Evolutionary conservation across 768 basidiomycete species (phyloP), one percentile per base, ranked within the genome.

Genomic region (Boletus coccyginus): DNA sequence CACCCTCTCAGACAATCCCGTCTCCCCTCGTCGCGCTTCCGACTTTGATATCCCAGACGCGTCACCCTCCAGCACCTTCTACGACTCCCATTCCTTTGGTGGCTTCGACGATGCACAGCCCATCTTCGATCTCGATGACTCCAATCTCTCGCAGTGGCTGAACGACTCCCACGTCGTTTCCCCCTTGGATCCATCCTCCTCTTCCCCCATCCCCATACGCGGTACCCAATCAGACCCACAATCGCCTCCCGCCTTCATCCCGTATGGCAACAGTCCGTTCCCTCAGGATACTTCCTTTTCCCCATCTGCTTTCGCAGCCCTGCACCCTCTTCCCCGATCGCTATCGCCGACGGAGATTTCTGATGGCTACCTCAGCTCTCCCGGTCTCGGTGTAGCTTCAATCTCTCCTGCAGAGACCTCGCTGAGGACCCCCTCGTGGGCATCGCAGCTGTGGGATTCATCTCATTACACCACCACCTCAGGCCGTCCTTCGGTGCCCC

Each of bases 121-220:
- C 33, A 56, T 74, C 44, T 69, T 70, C 35, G 82, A 84, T 64
- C 67, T 71, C 57, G 74, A 73, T 55, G 75, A 75, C 56, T 64
- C 71, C 59, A 66, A 77, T 39, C 73, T 84, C 5, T 75, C 80
- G 0, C 75, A 79, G 58, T 90, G 88, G 88, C 76, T 89, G 50
- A 78, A 81, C 64, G 88, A 90, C 69, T 71, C 82, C 48, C 83
- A 85, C 48, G 54, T 69, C 47, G 54, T 69, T 29, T 63, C 70
- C 29, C 41, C 73, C 31, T 57, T 70, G 29, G 70, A 71, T 40
- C 61, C 66, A 0, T 68, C 74, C 56, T 64, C 79, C 9, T 80
- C 85, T 3, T 82, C 85, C 0, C 87, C 88, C 27, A 85, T 88
- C 62, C 79, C 85, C 59, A 86, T 86, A 50, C 83, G 83, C 33